phyloP scores from a whole-genome alignment of 2,329 filamentous ascomycete species.

The Phialophora macrospora region DNA sequence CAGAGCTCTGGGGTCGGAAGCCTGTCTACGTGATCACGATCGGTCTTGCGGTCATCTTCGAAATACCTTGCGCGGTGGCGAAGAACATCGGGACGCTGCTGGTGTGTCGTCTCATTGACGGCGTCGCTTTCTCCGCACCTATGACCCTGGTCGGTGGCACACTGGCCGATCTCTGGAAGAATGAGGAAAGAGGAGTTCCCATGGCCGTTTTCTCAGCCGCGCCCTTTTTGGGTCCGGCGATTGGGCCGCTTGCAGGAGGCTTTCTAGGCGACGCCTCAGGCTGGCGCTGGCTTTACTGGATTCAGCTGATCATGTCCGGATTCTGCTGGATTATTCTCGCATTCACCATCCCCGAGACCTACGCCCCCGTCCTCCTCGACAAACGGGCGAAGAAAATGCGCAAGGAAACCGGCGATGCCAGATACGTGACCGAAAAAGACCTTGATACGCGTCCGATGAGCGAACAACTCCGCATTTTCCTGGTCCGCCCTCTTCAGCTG shows the following conservation, averaged over 20 bases:
- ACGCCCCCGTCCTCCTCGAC: conserved; percentile 77
- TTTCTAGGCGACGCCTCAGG: conserved; percentile 71
- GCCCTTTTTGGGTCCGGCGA: conserved; percentile 79
- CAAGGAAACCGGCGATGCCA: conserved; percentile 67
- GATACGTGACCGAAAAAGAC: conserved; percentile 79
- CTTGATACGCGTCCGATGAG: conserved; percentile 72
- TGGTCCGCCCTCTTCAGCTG: conserved; percentile 82
- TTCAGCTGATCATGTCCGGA: conserved; percentile 76
- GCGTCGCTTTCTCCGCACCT: conserved; percentile 81
- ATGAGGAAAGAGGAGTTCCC: conserved; percentile 80
- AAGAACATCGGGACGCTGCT: conserved; percentile 77
- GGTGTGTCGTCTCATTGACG: conserved; percentile 76
- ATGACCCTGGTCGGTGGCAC: conserved; percentile 87
- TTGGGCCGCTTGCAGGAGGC: conserved; percentile 76
- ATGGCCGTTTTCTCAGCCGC: conserved; percentile 86
- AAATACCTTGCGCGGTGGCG: conserved; percentile 78
- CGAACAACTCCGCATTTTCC: conserved; percentile 73
- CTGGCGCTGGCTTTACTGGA: conserved; percentile 87
- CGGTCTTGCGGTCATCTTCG: conserved; percentile 73
- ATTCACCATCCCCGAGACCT: conserved; percentile 90
- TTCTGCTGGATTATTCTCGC: conserved; percentile 75
- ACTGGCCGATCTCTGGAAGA: conserved; percentile 80
- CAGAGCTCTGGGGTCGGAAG: conserved; percentile 73
- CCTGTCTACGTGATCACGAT: conserved; percentile 73
- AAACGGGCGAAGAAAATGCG: conserved; percentile 73